Conservation (phyloP, 2,329 filamentous ascomycete species). For the Juglanconis juglandina region DNA sequence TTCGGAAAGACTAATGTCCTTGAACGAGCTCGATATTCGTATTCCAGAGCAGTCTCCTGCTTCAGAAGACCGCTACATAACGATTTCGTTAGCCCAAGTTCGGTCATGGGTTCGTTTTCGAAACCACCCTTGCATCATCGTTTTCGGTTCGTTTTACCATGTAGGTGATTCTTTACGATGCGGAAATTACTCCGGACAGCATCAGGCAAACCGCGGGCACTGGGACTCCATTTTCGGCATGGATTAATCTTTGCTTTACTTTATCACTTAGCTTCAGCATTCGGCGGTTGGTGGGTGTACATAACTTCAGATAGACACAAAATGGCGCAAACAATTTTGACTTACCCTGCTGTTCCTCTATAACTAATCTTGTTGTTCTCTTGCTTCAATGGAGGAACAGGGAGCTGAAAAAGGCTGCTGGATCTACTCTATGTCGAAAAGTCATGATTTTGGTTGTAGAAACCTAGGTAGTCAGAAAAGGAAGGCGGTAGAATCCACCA, state of each 20-base stretch:
- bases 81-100: background rate
- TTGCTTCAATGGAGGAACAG: too few relatives aligned
- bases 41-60: background rate
- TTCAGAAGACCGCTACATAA: background rate
- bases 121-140: background rate
- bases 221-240: background rate
- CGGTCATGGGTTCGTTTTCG: background rate
- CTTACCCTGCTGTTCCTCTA: too few relatives aligned
- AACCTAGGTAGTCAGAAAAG: too few relatives aligned
- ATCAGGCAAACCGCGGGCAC: background rate
- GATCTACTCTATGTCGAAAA: too few relatives aligned
- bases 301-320: background rate
- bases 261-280: background rate
- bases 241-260: background rate
- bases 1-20: background rate
- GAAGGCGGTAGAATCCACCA: too few relatives aligned
- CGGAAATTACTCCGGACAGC: background rate
- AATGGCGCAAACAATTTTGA: background rate
- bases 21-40: background rate
- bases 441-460: too few relatives aligned
- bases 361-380: too few relatives aligned
- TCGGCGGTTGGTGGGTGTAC: slow-evolving; percentile 1
- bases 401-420: too few relatives aligned
- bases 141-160: background rate
- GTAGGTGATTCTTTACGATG: background rate